phyloP scores from a whole-genome alignment of 306 rosid genomes.

The Crotalaria pallida region DNA sequence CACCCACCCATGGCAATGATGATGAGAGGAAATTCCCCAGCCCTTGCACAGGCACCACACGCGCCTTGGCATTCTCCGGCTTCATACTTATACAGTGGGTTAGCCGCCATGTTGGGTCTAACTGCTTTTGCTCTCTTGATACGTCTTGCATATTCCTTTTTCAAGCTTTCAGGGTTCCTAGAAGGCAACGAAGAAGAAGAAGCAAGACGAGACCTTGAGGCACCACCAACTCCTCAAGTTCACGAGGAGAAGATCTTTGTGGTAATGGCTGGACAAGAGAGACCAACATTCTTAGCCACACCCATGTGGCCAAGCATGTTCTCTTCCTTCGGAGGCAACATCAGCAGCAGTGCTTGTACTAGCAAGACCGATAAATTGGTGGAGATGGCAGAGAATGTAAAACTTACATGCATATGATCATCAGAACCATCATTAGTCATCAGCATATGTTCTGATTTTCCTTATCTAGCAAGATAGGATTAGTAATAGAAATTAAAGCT shows the following conservation, averaged over 20 bases:
- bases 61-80: slow-evolving; percentile 81
- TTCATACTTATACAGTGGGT: slow-evolving; percentile 62
- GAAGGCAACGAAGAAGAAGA: slow-evolving; percentile 30
- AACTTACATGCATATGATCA: background rate
- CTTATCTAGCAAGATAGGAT: too few species aligned
- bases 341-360: slow-evolving; percentile 11
- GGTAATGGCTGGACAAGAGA: slow-evolving; percentile 71
- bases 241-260: slow-evolving; percentile 62
- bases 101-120: slow-evolving; percentile 72
- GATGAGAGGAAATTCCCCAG: slow-evolving; percentile 23
- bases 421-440: background rate
- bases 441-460: too few species aligned
- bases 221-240: slow-evolving; percentile 3
- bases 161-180: slow-evolving; percentile 58
- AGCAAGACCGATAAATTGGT: slow-evolving; percentile 29
- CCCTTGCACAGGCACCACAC: background rate
- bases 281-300: slow-evolving; percentile 65
- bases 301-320: slow-evolving; percentile 44
- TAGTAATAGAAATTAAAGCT: too few species aligned
- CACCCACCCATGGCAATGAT: slow-evolving; percentile 30
- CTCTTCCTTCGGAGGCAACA: slow-evolving; percentile 37
- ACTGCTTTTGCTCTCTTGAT: slow-evolving; percentile 72
- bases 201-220: slow-evolving; percentile 21
- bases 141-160: slow-evolving; percentile 58
- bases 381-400: slow-evolving; percentile 19